phyloP scores from a whole-genome alignment of 495 filamentous ascomycete genomes.

The Aspergillus ellipticus region DNA sequence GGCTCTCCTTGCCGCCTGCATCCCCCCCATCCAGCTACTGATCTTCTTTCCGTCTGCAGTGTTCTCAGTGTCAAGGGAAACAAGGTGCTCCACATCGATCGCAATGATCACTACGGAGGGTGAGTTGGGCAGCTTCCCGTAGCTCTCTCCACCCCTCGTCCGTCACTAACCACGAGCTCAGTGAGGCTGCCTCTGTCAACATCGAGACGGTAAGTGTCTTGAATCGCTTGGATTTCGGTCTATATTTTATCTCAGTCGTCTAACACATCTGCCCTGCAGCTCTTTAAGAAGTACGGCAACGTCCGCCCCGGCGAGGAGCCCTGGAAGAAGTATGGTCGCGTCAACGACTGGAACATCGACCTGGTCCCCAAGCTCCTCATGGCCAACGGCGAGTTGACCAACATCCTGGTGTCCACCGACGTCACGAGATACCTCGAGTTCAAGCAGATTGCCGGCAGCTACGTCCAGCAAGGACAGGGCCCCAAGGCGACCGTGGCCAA shows the following conservation, averaged over 20 bases:
- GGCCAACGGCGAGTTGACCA: slow-evolving; percentile 97
- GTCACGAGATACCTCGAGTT: slow-evolving; percentile 98
- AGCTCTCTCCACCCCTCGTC: slow-evolving; percentile 9
- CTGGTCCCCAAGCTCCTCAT: slow-evolving; percentile 97
- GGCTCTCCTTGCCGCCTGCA: slow-evolving; percentile 12
- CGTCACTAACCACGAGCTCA: slow-evolving; percentile 41
- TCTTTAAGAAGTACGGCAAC: slow-evolving; percentile 95
- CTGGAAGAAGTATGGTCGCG: slow-evolving; percentile 93
- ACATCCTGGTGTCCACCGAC: slow-evolving; percentile 94
- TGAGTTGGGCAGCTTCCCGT: slow-evolving; percentile 45
- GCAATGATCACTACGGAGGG: slow-evolving; percentile 99
- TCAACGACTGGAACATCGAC: slow-evolving; percentile 99
- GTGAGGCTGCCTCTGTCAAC: slow-evolving; percentile 91
- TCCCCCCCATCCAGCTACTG: background rate
- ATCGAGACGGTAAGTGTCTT: slow-evolving; percentile 70
- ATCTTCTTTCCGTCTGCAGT: slow-evolving; percentile 37
- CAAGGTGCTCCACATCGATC: slow-evolving; percentile 98
- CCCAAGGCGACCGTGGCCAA: slow-evolving; percentile 87
- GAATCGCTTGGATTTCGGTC: background rate
- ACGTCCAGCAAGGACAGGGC: slow-evolving; percentile 82
- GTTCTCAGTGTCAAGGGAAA: slow-evolving; percentile 98
- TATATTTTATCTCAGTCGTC: slow-evolving; percentile 22
- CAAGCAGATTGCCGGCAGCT: slow-evolving; percentile 97
- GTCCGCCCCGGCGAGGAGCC: slow-evolving; percentile 77
- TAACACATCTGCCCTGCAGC: slow-evolving; percentile 42